phyloP scores from a whole-genome alignment of 148 eudicot species.

The Chenopodium quinoa region DNA sequence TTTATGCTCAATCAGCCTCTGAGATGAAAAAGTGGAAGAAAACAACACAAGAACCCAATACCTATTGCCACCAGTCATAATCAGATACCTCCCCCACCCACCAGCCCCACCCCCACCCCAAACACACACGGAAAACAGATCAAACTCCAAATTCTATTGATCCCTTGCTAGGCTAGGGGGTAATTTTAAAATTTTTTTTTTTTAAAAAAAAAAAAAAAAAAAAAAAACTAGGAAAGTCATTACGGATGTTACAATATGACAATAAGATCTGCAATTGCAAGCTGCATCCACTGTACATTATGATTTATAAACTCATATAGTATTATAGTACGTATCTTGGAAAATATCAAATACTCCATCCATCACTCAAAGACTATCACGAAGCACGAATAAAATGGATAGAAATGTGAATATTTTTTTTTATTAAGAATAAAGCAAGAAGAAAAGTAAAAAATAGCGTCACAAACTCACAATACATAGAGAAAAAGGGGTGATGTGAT shows the following conservation, averaged over 20 bases:
- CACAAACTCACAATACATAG: not conserved
- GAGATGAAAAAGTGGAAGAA: not conserved
- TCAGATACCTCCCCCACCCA: not conserved
- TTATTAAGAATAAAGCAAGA: too few species aligned
- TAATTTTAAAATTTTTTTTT: too few species aligned
- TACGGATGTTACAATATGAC: not conserved
- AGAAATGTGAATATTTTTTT: too few species aligned
- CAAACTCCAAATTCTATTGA: too few species aligned
- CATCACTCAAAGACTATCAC: too few species aligned
- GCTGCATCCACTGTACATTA: too few species aligned
- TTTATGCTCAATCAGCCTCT: not conserved
- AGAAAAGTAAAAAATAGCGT: not conserved
- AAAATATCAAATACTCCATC: too few species aligned
- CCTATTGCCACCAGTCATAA: not conserved
- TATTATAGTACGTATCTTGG: too few species aligned
- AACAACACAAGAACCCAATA: not conserved
- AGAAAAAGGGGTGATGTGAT: not conserved
- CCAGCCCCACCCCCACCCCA: not conserved
- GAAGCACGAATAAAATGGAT: too few species aligned
- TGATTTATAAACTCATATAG: too few species aligned
- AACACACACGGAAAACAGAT: not conserved
- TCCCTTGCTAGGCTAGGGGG: not conserved
- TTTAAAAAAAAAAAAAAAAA: too few species aligned
- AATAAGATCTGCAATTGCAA: not conserved
- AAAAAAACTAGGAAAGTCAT: not conserved